A percentile compares a stretch with the other conserved stretches of the same genome.
phyloP scores from a whole-genome alignment of 352 stramenopile genomes.

The Phytopythium helicoides region DNA sequence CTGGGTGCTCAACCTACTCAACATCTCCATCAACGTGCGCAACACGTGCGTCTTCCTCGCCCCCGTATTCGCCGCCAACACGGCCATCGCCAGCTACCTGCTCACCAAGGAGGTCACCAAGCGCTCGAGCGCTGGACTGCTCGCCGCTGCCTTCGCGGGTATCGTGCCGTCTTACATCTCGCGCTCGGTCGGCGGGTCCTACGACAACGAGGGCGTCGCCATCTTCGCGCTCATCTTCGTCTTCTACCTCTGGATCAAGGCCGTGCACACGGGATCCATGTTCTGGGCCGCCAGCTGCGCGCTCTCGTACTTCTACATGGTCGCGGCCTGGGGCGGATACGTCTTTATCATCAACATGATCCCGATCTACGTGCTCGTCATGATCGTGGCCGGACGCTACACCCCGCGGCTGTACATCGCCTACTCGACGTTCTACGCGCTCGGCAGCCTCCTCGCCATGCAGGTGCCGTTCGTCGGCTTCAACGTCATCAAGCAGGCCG shows the following conservation, averaged over 20 bases:
- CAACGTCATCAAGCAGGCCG: conserved; percentile 91
- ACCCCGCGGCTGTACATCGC: conserved; percentile 94
- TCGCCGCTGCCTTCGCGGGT: conserved; percentile 93
- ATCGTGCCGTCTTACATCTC: conserved; percentile 98
- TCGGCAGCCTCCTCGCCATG: conserved; percentile 96
- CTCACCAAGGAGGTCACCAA: conserved; percentile 91
- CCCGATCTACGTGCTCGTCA: conserved; percentile 93
- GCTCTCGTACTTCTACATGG: conserved; percentile 98
- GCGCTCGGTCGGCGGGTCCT: conserved; percentile 95
- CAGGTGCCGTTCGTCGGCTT: conserved; percentile 98
- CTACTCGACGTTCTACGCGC: conserved; percentile 97
- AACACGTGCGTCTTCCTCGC: conserved; percentile 93
- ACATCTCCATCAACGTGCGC: conserved; percentile 92
- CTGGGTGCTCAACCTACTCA: conserved; percentile 88
- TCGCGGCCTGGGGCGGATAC: conserved; percentile 96
- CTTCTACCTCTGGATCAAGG: conserved; percentile 97
- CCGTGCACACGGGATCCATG: conserved; percentile 90
- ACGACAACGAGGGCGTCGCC: conserved; percentile 98
- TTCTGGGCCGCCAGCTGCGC: conserved; percentile 75
- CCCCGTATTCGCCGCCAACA: conserved; percentile 89
- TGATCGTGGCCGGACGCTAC: conserved; percentile 93
- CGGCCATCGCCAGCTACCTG: conserved; percentile 86
- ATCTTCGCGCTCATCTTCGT: conserved; percentile 97
- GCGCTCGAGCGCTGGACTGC: conserved; percentile 83
- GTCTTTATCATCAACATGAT: conserved; percentile 99